Base-by-base conservation (phyloP, 2,329 filamentous ascomycete species). In the Botrytis aclada region DNA sequence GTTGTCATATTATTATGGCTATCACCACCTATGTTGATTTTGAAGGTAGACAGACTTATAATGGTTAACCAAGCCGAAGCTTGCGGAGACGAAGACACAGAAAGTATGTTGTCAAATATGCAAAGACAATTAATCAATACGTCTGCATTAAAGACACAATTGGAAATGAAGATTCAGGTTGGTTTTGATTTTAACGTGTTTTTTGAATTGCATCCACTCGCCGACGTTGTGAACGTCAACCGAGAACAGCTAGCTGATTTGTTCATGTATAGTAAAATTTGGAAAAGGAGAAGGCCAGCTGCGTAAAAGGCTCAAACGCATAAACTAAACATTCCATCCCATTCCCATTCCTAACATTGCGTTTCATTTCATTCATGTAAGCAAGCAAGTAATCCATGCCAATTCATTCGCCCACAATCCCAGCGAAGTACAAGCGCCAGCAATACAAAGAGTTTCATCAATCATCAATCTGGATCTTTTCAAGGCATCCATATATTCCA, bases 341-440 rank as follows among this genome's bases (percentile, higher is more conserved):
- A 51, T 66, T 37, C 22, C 22, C 60, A 62, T 3, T 18, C 51
- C 51, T n/a, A 54, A 32, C 61, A 65, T 47, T 37, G 47, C 41
- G 41, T 45, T 67, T 41, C 65, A 9, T 41, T 41, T 56, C 65
- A 54, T 54, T 67, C 64, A 67, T 54, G 32, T 66, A 37, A 39
- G 63, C 32, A 67, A 41, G 63, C 32, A 65, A 51, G 64, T 25
- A 54, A 66, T 34, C 32, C 32, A 56, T 56, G 25, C 47, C 65
- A 41, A 67, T 51, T 32, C 47, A n/a, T n/a, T 34, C 25, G 8
- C 32, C 47, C 25, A 61, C 51, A 39, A 54, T 66, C 45, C 45
- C 45, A 67, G 45, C 34, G 34, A 67, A 67, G 64, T 54, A 67
- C 64, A 67, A 67, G 64, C 45, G 64, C 64, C 64, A 54, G 64